phyloP scores from a whole-genome alignment of 2,329 filamentous ascomycete genomes.

The Alternaria burnsii region DNA sequence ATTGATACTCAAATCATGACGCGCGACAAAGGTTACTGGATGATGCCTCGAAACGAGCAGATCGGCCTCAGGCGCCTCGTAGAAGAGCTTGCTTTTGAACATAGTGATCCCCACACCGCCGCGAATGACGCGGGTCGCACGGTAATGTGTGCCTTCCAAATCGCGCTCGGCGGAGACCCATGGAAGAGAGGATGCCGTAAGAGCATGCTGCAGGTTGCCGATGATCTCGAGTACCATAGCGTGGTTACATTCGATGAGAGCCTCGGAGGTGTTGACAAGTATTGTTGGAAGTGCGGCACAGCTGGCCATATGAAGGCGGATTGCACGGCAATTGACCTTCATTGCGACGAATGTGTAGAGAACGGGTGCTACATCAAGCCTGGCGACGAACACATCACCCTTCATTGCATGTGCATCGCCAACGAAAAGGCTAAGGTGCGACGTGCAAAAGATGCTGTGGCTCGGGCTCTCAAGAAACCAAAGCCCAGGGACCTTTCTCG shows the following conservation, averaged over 20 bases:
- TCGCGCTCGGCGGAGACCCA: conserved; percentile 12
- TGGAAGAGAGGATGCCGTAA: neutral
- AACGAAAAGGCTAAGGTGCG: neutral
- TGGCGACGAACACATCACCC: conserved; percentile 13
- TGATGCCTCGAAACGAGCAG: conserved; percentile 6
- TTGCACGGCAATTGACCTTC: conserved; percentile 10
- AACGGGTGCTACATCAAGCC: neutral
- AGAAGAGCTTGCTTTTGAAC: conserved; percentile 17
- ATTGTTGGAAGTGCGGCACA: conserved; percentile 23
- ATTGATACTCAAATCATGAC: conserved; percentile 39
- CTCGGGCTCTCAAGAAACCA: neutral
- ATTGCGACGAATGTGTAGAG: conserved; percentile 14
- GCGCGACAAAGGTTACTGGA: conserved; percentile 8
- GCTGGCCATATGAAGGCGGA: conserved; percentile 10
- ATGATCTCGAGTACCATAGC: conserved; percentile 14
- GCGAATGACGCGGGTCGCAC: conserved; percentile 35
- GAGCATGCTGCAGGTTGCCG: conserved; percentile 12
- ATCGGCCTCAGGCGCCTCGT: conserved; percentile 24
- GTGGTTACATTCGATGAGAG: conserved; percentile 8
- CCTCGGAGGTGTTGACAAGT: conserved; percentile 14
- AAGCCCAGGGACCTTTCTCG: neutral
- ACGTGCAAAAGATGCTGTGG: conserved; percentile 1
- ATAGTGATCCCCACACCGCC: conserved; percentile 32
- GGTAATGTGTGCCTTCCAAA: conserved; percentile 32
- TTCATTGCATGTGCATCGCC: conserved; percentile 14